Conservation (phyloP, 2,329 filamentous ascomycete species). For the Xylariaceae sp. region DNA sequence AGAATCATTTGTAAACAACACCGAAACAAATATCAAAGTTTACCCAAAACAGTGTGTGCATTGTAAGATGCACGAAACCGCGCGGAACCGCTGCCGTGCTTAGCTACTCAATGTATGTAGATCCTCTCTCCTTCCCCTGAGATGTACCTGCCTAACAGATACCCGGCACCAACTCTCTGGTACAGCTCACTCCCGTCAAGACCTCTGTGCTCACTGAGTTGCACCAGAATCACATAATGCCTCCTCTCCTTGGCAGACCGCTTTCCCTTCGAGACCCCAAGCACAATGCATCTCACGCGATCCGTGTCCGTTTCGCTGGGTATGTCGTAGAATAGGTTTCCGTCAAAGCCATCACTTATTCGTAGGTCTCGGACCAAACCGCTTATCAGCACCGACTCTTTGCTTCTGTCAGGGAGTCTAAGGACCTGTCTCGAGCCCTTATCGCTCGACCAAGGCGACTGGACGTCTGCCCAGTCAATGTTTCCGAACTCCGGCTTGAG, state of each 20-base stretch:
- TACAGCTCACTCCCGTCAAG: not conserved
- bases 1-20: too few species aligned
- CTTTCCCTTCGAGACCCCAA: not conserved
- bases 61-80: too few species aligned
- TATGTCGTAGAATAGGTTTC: not conserved
- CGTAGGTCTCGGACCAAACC: not conserved
- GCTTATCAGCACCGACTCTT: not conserved
- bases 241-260: not conserved
- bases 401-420: not conserved
- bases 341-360: not conserved
- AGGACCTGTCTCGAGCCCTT: not conserved
- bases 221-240: not conserved
- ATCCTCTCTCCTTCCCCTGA: not conserved
- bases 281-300: not conserved
- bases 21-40: too few species aligned
- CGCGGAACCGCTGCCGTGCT: too few species aligned
- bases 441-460: not conserved
- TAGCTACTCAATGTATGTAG: not conserved
- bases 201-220: not conserved
- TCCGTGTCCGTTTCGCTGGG: not conserved
- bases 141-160: not conserved
- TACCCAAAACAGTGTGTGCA: too few species aligned
- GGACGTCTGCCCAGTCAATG: not conserved
- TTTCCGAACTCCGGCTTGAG: not conserved
- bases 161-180: not conserved